These are phyloP conservation scores for Leucaena leucocephala DNA, from an alignment of 306 rosid species.

Conservation along the genomic window DNA sequence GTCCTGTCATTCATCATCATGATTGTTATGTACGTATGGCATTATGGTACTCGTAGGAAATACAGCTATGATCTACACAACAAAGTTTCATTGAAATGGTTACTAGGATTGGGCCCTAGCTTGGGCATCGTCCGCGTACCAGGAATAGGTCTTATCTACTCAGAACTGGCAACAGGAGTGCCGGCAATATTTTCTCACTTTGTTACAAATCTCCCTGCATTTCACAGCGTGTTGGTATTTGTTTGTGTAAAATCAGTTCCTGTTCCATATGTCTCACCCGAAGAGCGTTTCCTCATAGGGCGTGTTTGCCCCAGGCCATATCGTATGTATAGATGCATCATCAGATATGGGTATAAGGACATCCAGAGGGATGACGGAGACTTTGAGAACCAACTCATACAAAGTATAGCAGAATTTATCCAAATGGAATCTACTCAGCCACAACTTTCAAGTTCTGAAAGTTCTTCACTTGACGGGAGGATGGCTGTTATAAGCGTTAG, in stretches of 20 bases:
- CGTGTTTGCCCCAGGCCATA: conserved; percentile 78
- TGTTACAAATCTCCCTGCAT: conserved; percentile 89
- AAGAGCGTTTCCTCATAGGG: conserved; percentile 86
- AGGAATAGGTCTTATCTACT: conserved; percentile 85
- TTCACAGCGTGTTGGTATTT: conserved; percentile 80
- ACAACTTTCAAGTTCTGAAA: conserved; percentile 61
- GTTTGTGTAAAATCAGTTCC: conserved; percentile 89
- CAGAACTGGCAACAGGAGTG: conserved; percentile 83
- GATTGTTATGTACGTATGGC: conserved; percentile 82
- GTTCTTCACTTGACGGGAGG: conserved; percentile 70
- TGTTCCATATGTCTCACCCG: conserved; percentile 81
- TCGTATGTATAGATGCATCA: conserved; percentile 85
- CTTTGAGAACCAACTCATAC: conserved; percentile 81
- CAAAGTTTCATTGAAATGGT: conserved; percentile 87
- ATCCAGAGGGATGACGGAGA: conserved; percentile 76
- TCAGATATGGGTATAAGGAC: conserved; percentile 90
- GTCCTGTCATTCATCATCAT: conserved; percentile 67
- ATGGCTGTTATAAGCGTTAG: conserved; percentile 84
- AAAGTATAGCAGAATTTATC: conserved; percentile 81
- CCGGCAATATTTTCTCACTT: conserved; percentile 92
- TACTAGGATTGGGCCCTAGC: conserved; percentile 83
- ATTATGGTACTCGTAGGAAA: conserved; percentile 76
- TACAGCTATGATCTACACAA: conserved; percentile 77
- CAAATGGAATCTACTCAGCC: conserved; percentile 85
- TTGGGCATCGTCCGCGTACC: conserved; percentile 93